Conservation (phyloP, 2,329 filamentous ascomycete genomes). For the Alternaria sp. region DNA sequence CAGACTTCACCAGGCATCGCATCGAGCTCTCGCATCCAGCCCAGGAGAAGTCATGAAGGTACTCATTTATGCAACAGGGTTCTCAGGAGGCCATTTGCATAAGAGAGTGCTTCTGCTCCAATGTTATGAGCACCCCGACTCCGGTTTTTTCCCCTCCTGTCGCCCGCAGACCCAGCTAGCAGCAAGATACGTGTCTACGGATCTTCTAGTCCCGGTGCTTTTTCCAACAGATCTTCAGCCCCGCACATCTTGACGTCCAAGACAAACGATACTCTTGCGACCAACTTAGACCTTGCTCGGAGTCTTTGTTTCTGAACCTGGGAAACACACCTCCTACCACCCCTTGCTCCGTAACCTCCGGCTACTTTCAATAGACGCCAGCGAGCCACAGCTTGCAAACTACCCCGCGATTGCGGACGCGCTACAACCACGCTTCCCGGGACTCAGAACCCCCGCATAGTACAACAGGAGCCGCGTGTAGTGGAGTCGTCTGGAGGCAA, state of each 20-base stretch:
- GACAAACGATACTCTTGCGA: background rate
- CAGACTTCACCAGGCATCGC: background rate
- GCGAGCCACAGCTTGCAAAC: constrained; percentile 1
- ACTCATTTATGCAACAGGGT: constrained; percentile 19
- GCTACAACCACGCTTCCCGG: constrained; percentile 19
- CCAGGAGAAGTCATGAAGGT: constrained; percentile 7
- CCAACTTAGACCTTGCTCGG: background rate
- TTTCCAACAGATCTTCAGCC: constrained; percentile 1
- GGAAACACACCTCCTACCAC: background rate
- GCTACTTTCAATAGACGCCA: background rate
- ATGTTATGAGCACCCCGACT: background rate
- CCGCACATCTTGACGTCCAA: background rate
- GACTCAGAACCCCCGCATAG: constrained; percentile 31
- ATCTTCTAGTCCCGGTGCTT: background rate
- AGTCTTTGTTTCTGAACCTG: background rate
- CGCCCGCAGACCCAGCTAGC: background rate
- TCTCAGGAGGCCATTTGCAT: constrained; percentile 9
- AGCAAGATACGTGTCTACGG: background rate
- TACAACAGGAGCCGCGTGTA: constrained; percentile 32
- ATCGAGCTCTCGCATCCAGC: background rate
- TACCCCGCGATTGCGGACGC: constrained; percentile 31
- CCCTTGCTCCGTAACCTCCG: constrained; percentile 13
- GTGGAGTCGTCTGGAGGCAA: constrained; percentile 14
- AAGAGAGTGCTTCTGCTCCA: constrained; percentile 4
- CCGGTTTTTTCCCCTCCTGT: background rate